These are phyloP conservation scores for Pichia thaimueangensis DNA, from an alignment of 805 yeast genomes.

Conservation along the genomic window DNA sequence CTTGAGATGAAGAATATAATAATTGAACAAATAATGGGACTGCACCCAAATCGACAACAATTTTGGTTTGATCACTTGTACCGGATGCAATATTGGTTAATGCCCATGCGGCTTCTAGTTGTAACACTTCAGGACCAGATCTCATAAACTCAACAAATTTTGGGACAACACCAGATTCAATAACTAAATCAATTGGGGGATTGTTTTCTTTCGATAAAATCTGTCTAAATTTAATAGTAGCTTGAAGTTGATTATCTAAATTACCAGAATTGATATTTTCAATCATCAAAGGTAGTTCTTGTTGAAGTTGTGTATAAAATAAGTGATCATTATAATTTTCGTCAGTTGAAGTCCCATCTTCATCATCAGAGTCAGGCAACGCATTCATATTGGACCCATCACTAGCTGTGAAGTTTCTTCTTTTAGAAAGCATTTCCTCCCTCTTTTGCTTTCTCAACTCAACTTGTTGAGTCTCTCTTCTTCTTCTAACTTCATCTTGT, in stretches of 20 bases:
- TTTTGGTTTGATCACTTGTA: conserved; percentile 77
- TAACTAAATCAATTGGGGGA: conserved; percentile 93
- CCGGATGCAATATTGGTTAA: conserved; percentile 97
- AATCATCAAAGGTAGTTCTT: conserved; percentile 81
- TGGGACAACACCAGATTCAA: conserved; percentile 90
- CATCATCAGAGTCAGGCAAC: conserved; percentile 36
- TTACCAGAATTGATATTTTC: conserved; percentile 69
- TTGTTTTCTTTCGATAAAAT: conserved; percentile 87
- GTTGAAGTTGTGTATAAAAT: conserved; percentile 44
- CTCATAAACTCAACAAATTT: conserved; percentile 81
- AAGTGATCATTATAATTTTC: conserved; percentile 27
- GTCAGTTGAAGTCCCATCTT: conserved; percentile 42
- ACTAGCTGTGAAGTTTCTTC: conserved; percentile 65
- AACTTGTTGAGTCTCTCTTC: conserved; percentile 96
- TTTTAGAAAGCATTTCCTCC: conserved; percentile 88
- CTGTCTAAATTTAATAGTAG: conserved; percentile 91
- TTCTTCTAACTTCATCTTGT: conserved; percentile 93
- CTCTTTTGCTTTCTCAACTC: conserved; percentile 94
- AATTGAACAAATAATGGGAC: conserved; percentile 86
- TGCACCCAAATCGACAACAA: conserved; percentile 89
- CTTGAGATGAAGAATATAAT: conserved; percentile 72
- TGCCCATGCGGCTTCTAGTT: conserved; percentile 99
- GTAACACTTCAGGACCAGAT: conserved; percentile 77
- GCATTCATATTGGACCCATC: conserved; percentile 8
- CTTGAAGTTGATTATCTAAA: conserved; percentile 73